A percentile compares a stretch with the other conserved stretches of the same genome.
Conservation (phyloP, 2,329 filamentous ascomycete genomes). For the Orbilia ellipsospora region DNA sequence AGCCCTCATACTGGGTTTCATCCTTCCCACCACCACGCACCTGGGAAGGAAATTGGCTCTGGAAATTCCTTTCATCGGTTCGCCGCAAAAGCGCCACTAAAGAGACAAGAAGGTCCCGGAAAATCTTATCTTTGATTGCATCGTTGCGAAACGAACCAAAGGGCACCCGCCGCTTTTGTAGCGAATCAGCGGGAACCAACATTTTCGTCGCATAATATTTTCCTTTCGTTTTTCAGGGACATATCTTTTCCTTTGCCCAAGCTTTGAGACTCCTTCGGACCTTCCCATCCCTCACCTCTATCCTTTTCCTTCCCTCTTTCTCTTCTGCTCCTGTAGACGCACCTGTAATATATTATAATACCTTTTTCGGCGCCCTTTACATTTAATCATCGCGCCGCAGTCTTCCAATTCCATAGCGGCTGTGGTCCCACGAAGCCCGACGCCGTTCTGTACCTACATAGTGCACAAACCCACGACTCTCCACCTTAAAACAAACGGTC, state of each 20-base stretch:
- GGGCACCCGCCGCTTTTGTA: constrained; percentile 43
- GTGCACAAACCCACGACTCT: constrained; percentile 21
- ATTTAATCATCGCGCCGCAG: constrained; percentile 25
- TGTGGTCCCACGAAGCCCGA: constrained; percentile 14
- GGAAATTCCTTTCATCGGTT: constrained; percentile 43
- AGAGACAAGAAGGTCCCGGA: constrained; percentile 32
- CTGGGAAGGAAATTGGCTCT: constrained; percentile 52
- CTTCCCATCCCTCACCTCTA: constrained; percentile 22
- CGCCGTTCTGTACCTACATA: constrained; percentile 14
- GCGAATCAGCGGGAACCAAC: constrained; percentile 50
- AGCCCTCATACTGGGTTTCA: constrained; percentile 47
- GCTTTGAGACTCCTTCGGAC: constrained; percentile 25
- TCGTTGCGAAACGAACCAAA: constrained; percentile 47
- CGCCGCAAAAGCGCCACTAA: constrained; percentile 45
- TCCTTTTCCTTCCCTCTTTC: constrained; percentile 26
- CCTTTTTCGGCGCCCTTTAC: constrained; percentile 31
- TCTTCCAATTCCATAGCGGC: constrained; percentile 27
- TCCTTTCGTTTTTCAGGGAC: constrained; percentile 52
- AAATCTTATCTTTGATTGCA: constrained; percentile 55
- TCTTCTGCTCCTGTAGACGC: constrained; percentile 32
- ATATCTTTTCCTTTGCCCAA: constrained; percentile 11
- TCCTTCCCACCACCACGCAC: constrained; percentile 47
- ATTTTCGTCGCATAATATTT: constrained; percentile 51
- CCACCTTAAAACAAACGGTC: constrained; percentile 21
- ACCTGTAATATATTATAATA: constrained; percentile 13